Base-by-base conservation (phyloP, 306 rosid genomes). In the Trifolium pratense region DNA sequence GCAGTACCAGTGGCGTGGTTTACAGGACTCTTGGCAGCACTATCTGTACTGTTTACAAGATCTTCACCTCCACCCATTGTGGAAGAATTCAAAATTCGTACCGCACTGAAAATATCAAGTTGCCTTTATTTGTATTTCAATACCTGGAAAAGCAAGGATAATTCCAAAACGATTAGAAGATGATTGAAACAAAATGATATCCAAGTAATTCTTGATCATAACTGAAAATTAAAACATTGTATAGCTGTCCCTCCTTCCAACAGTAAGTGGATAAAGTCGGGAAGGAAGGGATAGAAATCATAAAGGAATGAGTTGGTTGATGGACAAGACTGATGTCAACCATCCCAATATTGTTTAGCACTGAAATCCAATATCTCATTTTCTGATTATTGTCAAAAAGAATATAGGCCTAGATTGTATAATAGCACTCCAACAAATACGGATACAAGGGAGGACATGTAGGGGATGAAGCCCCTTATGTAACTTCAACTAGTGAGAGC, bases 1-100 rank as follows among this genome's bases (percentile, higher is more conserved):
- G 76, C 73, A 75, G 69, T 62, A 69, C 79, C 80, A 7, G 73
- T 39, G 77, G 37, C n/a, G 70, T 40, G 45, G 21, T 51, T 75
- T 16, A 67, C 39, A 49, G 70, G 62, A 48, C 57, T 75, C 62
- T 73, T 86, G 46, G 85, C 85, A 75, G 73, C 71, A 57, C 76
- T 81, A 18, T 36, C 81, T 68, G 43, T 76, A 64, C 72, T 80
- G n/a, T 61, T 77, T 7, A 79, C 64, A 55, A 75, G 74, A 63
- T 80, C 80, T 57, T 73, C 82, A 16, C 63, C 48, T 71, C 58
- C 68, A 79, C 71, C 82, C 97, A 91, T 87, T 48, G 17, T 3
- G 8, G 55, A 71, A 66, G 64, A 64, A 79, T 59, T 77, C 79
- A 51, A 71, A 61, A 66, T 55, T 60, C 34, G 56, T 23, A 60